phyloP scores from a whole-genome alignment of 495 filamentous ascomycete genomes.

The Penicillium crystallinum region DNA sequence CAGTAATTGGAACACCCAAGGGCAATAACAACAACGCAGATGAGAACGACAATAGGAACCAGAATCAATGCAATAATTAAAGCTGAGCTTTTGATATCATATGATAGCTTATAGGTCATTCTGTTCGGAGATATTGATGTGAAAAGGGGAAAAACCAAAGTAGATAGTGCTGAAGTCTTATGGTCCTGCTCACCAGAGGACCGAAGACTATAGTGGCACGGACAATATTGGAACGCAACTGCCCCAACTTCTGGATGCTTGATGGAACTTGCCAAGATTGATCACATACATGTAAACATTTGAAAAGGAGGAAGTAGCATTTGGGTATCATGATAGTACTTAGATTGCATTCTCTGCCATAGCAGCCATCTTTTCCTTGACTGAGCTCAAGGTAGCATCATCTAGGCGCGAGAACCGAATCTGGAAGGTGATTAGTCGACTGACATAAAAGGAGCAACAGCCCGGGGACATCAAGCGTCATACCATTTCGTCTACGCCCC shows the following conservation, averaged over 20 bases:
- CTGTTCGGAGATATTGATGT: constrained; percentile 10
- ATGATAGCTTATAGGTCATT: constrained; percentile 28
- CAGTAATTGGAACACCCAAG: constrained; percentile 42
- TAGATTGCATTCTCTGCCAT: constrained; percentile 38
- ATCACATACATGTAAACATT: background rate
- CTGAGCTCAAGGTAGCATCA: constrained; percentile 48
- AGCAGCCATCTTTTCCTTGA: constrained; percentile 57
- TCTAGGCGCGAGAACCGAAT: constrained; percentile 68
- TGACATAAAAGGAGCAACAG: too few species aligned
- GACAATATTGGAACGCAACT: too few species aligned
- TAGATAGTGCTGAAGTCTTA: background rate
- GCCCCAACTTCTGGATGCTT: too few species aligned
- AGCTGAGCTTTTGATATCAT: constrained; percentile 32
- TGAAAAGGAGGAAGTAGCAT: constrained; percentile 1
- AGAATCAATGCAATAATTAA: constrained; percentile 48
- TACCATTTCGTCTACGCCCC: constrained; percentile 64
- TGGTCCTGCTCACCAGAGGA: background rate
- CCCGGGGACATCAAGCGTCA: constrained; percentile 5
- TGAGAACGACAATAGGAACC: constrained; percentile 49
- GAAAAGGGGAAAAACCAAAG: background rate
- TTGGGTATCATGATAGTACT: constrained; percentile 26
- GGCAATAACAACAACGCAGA: constrained; percentile 39
- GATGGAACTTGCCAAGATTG: background rate
- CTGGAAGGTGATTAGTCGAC: constrained; percentile 30
- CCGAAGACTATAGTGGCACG: too few species aligned